phyloP scores from a whole-genome alignment of 192 early-diverging fungal genomes.

The Gigaspora rosea region DNA sequence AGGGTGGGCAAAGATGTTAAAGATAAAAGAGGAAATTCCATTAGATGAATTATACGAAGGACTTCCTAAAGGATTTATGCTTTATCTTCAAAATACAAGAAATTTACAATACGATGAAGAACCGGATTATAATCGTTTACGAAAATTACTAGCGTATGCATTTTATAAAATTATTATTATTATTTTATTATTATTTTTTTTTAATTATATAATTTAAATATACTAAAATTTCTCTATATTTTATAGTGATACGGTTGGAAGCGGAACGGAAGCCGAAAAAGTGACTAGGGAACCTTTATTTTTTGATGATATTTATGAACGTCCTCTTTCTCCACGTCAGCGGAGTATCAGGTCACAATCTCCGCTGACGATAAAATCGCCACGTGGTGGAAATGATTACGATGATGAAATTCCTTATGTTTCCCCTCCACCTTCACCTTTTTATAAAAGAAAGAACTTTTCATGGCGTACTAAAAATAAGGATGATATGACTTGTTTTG shows the following conservation, averaged over 20 bases:
- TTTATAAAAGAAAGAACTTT: not conserved
- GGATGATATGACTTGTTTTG: not conserved
- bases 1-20: slow-evolving; percentile 87
- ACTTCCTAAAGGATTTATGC: slow-evolving; percentile 71
- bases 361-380: not conserved
- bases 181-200: too few species aligned
- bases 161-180: not conserved
- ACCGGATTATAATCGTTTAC: slow-evolving; percentile 78
- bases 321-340: not conserved
- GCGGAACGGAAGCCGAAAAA: slow-evolving; percentile 15
- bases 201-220: not conserved
- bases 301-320: not conserved
- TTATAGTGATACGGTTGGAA: slow-evolving; percentile 3
- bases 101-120: slow-evolving; percentile 73
- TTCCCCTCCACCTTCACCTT: not conserved
- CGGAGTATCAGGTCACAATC: not conserved
- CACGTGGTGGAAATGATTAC: not conserved
- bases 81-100: slow-evolving; percentile 69
- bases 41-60: slow-evolving; percentile 78
- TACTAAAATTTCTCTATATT: not conserved
- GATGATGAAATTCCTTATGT: not conserved
- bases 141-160: slow-evolving; percentile 37
- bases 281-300: not conserved
- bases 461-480: not conserved
- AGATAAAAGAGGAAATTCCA: slow-evolving; percentile 75